phyloP scores from a whole-genome alignment of 2,329 filamentous ascomycete genomes.

The Colletotrichum sp. region DNA sequence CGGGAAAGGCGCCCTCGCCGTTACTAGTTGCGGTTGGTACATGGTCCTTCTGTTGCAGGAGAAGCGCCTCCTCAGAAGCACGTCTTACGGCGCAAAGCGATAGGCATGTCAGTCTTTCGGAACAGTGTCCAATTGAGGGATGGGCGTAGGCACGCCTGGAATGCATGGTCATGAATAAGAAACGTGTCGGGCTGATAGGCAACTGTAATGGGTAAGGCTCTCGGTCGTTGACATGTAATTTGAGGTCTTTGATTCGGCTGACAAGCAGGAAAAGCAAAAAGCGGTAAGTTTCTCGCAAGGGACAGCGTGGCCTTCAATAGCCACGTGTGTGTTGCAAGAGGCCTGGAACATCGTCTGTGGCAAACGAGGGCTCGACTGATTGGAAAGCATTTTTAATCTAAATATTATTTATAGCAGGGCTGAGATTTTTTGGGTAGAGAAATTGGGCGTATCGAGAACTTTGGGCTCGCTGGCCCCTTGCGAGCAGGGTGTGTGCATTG shows the following conservation, averaged over 20 bases:
- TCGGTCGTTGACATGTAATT: background rate
- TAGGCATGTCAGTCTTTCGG: background rate
- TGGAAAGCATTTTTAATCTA: background rate
- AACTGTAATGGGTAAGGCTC: background rate
- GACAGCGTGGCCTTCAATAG: background rate
- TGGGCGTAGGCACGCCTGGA: background rate
- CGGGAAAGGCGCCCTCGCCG: background rate
- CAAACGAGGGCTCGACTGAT: background rate
- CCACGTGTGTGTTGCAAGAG: background rate
- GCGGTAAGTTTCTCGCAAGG: background rate
- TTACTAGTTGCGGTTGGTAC: background rate
- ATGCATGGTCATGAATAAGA: conserved; percentile 4
- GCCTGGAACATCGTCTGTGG: background rate
- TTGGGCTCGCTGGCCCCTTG: background rate
- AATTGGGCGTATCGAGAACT: background rate
- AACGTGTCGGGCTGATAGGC: background rate
- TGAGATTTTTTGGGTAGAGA: background rate
- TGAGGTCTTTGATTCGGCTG: background rate
- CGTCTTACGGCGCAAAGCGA: background rate
- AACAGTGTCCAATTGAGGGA: background rate
- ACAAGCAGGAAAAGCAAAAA: background rate
- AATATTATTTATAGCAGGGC: background rate
- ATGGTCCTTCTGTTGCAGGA: background rate
- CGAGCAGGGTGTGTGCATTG: background rate
- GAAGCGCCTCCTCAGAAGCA: background rate